These are phyloP conservation scores for Penicillium maclennaniae DNA, from an alignment of 495 filamentous ascomycete species.

Conservation along the genomic window DNA sequence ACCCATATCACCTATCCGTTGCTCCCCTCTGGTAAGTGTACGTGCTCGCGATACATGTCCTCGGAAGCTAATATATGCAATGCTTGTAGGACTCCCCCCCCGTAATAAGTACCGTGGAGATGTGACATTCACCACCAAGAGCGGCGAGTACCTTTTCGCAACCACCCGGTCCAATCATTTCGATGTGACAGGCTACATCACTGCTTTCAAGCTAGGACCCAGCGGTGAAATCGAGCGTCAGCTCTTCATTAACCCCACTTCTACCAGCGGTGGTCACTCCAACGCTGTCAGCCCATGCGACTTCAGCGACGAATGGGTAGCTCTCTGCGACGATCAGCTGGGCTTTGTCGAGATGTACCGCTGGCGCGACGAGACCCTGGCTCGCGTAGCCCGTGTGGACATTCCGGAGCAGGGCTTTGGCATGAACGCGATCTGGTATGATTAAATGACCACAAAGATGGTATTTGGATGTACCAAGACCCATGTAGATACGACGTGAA, in stretches of 20 bases:
- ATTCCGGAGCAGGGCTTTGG: conserved; percentile 79
- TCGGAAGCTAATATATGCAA: conserved; percentile 28
- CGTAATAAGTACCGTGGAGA: conserved; percentile 68
- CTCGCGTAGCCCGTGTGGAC: conserved; percentile 66
- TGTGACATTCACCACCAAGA: conserved; percentile 64
- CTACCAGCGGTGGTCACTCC: conserved; percentile 79
- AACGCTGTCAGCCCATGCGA: conserved; percentile 77
- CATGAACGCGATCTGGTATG: conserved; percentile 91
- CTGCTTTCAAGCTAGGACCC: conserved; percentile 67
- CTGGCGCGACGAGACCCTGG: conserved; percentile 74
- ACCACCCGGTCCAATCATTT: conserved; percentile 73
- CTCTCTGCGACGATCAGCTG: conserved; percentile 78
- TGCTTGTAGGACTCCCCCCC: conserved; percentile 41
- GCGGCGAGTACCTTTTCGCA: conserved; percentile 70
- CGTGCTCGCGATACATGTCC: not conserved
- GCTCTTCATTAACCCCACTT: conserved; percentile 75
- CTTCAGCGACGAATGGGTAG: conserved; percentile 81
- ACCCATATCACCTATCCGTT: conserved; percentile 72
- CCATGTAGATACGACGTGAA: not conserved
- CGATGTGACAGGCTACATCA: conserved; percentile 74
- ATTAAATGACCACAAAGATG: conserved; percentile 43
- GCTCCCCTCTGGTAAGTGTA: conserved; percentile 60
- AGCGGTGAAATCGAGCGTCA: conserved; percentile 70
- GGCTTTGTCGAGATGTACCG: conserved; percentile 84
- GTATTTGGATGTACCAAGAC: not conserved